phyloP scores from a whole-genome alignment of 495 filamentous ascomycete genomes.

The Penicillium pulvis region DNA sequence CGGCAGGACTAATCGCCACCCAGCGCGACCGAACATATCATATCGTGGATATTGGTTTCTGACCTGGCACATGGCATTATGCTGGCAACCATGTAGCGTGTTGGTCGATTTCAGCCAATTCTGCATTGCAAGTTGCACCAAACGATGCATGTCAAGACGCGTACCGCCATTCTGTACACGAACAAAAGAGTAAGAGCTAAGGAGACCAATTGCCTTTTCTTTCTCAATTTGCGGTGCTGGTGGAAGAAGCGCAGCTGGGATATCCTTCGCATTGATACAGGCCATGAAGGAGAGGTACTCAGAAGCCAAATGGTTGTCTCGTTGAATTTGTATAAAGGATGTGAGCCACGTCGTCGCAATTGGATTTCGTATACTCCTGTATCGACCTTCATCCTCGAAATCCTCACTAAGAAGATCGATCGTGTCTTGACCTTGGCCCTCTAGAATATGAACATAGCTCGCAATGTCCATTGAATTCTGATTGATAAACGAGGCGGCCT shows the following conservation, averaged over 20 bases:
- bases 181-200: constrained; percentile 38
- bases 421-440: constrained; percentile 39
- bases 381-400: constrained; percentile 49
- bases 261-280: constrained; percentile 34
- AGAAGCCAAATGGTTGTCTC: constrained; percentile 29
- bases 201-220: constrained; percentile 32
- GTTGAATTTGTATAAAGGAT: constrained; percentile 51
- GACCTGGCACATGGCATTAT: too few relatives aligned
- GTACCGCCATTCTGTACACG: not conserved
- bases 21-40: too few relatives aligned
- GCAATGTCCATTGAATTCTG: constrained; percentile 36
- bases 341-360: constrained; percentile 58
- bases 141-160: constrained; percentile 22
- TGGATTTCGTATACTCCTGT: constrained; percentile 47
- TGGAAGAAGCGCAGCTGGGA: constrained; percentile 27
- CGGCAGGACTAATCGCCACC: constrained; percentile 29
- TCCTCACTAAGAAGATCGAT: constrained; percentile 50
- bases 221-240: constrained; percentile 3
- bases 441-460: constrained; percentile 47
- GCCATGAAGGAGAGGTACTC: constrained; percentile 47
- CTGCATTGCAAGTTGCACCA: constrained; percentile 34
- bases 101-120: constrained; percentile 31
- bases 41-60: too few relatives aligned
- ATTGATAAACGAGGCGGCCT: constrained; percentile 50
- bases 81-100: constrained; percentile 7